phyloP scores from a whole-genome alignment of 768 basidiomycete genomes.

The Pleurotus cornucopiae region DNA sequence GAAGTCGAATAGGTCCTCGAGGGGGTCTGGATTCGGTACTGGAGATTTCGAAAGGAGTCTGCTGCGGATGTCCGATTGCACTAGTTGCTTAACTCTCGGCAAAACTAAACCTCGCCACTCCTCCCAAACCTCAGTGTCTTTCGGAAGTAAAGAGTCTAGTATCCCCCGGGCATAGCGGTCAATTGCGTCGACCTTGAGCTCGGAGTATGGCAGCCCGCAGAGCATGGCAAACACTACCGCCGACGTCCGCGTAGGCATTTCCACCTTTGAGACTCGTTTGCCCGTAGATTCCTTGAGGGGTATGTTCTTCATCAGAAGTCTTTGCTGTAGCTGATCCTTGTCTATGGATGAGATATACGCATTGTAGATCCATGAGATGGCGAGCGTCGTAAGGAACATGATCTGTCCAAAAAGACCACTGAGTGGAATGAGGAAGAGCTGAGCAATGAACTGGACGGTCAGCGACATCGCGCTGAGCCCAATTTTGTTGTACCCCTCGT shows the following conservation, averaged over 20 bases:
- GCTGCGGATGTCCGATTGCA: not conserved
- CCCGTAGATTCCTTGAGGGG: not conserved
- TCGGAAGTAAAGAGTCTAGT: constrained; percentile 4
- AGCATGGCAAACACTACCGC: constrained; percentile 6
- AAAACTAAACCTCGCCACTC: not conserved
- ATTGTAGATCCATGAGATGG: constrained; percentile 26
- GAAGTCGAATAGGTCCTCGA: not conserved
- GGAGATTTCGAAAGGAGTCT: not conserved
- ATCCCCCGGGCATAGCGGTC: not conserved
- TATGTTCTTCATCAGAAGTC: not conserved
- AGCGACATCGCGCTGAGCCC: constrained; percentile 23
- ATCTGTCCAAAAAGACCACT: constrained; percentile 26
- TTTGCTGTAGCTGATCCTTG: constrained; percentile 6
- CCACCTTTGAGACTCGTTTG: not conserved
- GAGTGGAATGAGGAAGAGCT: constrained; percentile 29
- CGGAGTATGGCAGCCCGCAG: not conserved
- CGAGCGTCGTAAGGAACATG: constrained; percentile 24
- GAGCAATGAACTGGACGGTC: constrained; percentile 26
- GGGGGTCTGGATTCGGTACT: not conserved
- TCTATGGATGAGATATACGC: constrained; percentile 19
- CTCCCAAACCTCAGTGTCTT: constrained; percentile 2
- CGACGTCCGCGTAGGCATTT: constrained; percentile 7
- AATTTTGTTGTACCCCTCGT: constrained; percentile 15
- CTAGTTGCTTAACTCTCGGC: not conserved
- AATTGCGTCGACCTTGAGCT: not conserved